These are phyloP conservation scores for Schoenoplectus triqueter DNA, from an alignment of 202 grass and related monocot genomes.

Conservation along the genomic window DNA sequence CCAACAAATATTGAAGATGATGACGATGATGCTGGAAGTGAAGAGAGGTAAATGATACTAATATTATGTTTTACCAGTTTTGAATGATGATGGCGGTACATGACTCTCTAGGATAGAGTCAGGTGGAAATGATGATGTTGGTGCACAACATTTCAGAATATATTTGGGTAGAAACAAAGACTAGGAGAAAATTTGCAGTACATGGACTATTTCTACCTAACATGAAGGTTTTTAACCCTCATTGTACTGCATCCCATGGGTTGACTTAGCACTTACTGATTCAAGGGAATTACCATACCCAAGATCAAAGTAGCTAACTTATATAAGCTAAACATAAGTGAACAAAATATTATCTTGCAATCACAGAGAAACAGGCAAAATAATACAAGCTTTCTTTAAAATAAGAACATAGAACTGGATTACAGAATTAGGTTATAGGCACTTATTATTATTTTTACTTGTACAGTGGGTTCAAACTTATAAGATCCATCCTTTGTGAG, in stretches of 20 bases:
- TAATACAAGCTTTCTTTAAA: not conserved
- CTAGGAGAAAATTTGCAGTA: not conserved
- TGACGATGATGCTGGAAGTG: slow-evolving; percentile 50
- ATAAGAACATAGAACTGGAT: not conserved
- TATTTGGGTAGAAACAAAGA: not conserved
- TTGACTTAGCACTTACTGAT: not conserved
- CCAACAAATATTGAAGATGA: slow-evolving; percentile 60
- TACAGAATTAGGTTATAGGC: not conserved
- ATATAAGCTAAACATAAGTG: not conserved
- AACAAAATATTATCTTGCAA: slow-evolving; percentile 8
- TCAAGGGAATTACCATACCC: not conserved
- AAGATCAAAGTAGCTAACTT: not conserved
- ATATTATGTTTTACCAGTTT: not conserved
- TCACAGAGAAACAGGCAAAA: not conserved
- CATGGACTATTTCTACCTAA: not conserved
- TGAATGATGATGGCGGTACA: not conserved
- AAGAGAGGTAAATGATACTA: slow-evolving; percentile 64
- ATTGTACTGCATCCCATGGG: not conserved
- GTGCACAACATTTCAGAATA: not conserved
- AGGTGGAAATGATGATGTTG: not conserved
- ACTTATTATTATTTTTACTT: not conserved
- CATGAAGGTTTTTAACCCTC: not conserved
- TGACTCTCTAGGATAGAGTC: not conserved
- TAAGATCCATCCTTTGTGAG: no score
- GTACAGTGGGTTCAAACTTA: not conserved